phyloP scores from a whole-genome alignment of 495 filamentous ascomycete genomes.

The Parachaetomium inaequale region DNA sequence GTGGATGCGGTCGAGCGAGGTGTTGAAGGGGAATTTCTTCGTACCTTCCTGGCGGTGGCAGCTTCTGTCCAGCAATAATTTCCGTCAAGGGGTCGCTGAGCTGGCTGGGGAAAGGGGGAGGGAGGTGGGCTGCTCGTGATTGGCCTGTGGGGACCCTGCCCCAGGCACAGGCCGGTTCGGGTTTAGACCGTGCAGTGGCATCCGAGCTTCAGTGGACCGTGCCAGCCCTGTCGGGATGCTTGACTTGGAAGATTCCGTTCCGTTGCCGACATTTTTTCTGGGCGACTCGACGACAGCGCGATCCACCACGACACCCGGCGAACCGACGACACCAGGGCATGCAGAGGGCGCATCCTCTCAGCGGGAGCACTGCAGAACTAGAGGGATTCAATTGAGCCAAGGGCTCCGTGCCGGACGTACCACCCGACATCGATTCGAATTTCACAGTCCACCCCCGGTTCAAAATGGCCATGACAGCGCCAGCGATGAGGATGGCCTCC shows the following conservation, averaged over 20 bases:
- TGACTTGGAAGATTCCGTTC: slow-evolving; percentile 17
- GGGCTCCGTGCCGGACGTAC: neutral
- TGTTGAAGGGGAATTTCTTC: slow-evolving; percentile 30
- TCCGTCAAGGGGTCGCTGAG: slow-evolving; percentile 40
- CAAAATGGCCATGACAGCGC: slow-evolving; percentile 44
- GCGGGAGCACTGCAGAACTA: neutral
- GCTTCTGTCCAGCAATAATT: slow-evolving; percentile 47
- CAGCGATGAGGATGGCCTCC: slow-evolving; percentile 31
- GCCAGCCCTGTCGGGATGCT: slow-evolving; percentile 21
- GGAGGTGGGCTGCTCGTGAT: slow-evolving; percentile 36
- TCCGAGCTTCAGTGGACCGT: slow-evolving; percentile 27
- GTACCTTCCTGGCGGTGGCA: slow-evolving; percentile 37
- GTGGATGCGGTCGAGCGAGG: slow-evolving; percentile 19
- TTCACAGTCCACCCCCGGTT: neutral
- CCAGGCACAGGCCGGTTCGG: slow-evolving; percentile 29
- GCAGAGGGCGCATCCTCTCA: neutral
- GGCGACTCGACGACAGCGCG: slow-evolving; percentile 14
- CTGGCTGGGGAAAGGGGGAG: slow-evolving; percentile 44
- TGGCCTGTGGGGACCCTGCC: slow-evolving; percentile 39
- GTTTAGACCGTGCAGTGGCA: slow-evolving; percentile 21
- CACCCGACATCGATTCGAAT: neutral
- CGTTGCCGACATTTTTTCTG: slow-evolving; percentile 31
- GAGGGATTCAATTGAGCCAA: neutral
- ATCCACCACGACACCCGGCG: slow-evolving; percentile 16
- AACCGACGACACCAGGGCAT: slow-evolving; percentile 14